Evolutionary conservation across 495 filamentous ascomycete species (phyloP).

Genomic region (Penicillium antarcticum): DNA sequence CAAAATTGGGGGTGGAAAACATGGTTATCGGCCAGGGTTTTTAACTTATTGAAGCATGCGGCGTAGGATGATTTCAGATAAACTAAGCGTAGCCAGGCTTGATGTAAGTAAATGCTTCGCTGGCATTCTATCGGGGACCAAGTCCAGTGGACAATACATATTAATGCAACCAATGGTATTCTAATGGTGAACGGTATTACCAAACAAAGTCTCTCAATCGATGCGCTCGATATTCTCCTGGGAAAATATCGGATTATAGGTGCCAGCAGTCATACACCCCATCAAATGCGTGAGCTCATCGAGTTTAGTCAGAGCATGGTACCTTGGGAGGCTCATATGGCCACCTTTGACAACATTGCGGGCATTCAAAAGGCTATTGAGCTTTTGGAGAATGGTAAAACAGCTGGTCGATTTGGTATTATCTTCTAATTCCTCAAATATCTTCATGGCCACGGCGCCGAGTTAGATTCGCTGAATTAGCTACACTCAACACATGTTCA

Average conservation of each 20-base stretch:
- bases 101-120: too few relatives aligned
- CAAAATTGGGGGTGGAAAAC: too few relatives aligned
- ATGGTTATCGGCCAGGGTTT: too few relatives aligned
- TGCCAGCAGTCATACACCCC: constrained; percentile 10
- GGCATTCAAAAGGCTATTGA: constrained; percentile 8
- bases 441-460: too few relatives aligned
- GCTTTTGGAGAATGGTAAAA: constrained; percentile 5
- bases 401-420: constrained; percentile 4
- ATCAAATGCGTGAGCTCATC: constrained; percentile 10
- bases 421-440: neutral
- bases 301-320: constrained; percentile 14
- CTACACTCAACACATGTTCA: too few relatives aligned
- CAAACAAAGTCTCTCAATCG: constrained; percentile 6
- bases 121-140: neutral
- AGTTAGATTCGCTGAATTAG: too few relatives aligned
- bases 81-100: too few relatives aligned
- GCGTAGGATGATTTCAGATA: too few relatives aligned
- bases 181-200: constrained; percentile 8
- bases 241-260: constrained; percentile 9
- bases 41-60: too few relatives aligned
- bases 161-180: constrained; percentile 1
- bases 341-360: constrained; percentile 1
- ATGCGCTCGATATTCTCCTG: constrained; percentile 8
- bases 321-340: constrained; percentile 10
- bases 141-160: too few relatives aligned